Percentiles rank a stretch among this genome's conserved stretches.
Evolutionary conservation across 768 basidiomycete species (phyloP).

Genomic region (Macrocybe gigantea): DNA sequence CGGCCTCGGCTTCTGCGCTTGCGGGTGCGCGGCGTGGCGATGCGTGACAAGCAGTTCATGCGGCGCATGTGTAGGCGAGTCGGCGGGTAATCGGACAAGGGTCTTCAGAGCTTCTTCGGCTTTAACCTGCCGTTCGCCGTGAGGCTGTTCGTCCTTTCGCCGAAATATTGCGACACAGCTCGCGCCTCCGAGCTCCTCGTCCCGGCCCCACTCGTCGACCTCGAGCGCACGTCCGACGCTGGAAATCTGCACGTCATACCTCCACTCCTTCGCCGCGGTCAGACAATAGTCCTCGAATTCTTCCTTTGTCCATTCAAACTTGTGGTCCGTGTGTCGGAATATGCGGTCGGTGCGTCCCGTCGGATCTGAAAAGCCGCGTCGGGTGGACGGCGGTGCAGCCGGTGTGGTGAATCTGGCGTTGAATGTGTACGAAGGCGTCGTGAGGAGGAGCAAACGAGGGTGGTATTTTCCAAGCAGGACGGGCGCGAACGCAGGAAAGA

Average conservation of each 20-base stretch:
- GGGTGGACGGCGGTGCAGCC: constrained; percentile 31
- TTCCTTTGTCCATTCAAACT: constrained; percentile 81
- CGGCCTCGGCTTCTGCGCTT: constrained; percentile 35
- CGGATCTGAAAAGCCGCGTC: constrained; percentile 63
- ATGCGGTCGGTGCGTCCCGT: constrained; percentile 67
- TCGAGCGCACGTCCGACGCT: constrained; percentile 57
- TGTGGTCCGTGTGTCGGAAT: constrained; percentile 81
- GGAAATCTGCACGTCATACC: constrained; percentile 57
- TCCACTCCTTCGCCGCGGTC: constrained; percentile 55
- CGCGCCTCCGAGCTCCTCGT: constrained; percentile 58
- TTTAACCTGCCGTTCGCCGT: constrained; percentile 29
- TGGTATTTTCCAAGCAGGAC: constrained; percentile 73
- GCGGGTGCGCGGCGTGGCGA: constrained; percentile 44
- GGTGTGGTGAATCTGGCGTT: constrained; percentile 70
- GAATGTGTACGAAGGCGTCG: constrained; percentile 83
- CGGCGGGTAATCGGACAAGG: constrained; percentile 12
- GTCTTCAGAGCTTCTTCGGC: constrained; percentile 24
- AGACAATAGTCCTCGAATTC: constrained; percentile 70
- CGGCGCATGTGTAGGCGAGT: constrained; percentile 2
- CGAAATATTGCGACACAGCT: constrained; percentile 62
- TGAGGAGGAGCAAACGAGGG: constrained; percentile 68
- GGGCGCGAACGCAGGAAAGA: constrained; percentile 61
- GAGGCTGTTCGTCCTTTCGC: constrained; percentile 25
- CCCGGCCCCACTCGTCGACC: constrained; percentile 68
- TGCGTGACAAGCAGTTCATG: constrained; percentile 48